Percentiles rank a stretch among this genome's conserved stretches.
Evolutionary conservation across 176 grass and related monocot genomes (phyloP).

Genomic region (Zoysia japonica): DNA sequence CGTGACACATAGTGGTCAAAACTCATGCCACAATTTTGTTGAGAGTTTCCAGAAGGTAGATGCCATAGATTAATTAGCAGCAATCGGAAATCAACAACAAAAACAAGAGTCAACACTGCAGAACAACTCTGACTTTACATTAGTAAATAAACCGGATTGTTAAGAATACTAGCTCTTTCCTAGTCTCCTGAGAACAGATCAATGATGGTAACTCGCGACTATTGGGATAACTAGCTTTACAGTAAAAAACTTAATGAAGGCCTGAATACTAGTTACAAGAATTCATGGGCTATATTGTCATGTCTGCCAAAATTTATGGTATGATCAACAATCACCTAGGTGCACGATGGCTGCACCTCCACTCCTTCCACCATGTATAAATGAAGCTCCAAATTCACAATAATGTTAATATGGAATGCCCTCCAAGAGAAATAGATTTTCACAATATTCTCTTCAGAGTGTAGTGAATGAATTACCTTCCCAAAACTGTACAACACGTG

Average conservation of each 20-base stretch:
- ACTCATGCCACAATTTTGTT: background rate
- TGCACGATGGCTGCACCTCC: conserved; percentile 25
- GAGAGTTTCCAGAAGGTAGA: background rate
- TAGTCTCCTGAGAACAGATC: background rate
- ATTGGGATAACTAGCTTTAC: background rate
- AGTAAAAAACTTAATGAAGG: conserved; percentile 3
- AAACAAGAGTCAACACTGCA: background rate
- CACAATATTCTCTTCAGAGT: conserved; percentile 25
- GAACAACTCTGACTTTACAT: background rate
- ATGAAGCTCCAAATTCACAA: conserved; percentile 23
- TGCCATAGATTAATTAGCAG: background rate
- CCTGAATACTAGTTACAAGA: conserved; percentile 30
- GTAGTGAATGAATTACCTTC: conserved; percentile 18
- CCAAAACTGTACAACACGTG: conserved; percentile 30
- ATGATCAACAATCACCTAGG: background rate
- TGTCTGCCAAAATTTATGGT: conserved; percentile 22
- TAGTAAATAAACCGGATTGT: background rate
- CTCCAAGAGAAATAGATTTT: conserved; percentile 9
- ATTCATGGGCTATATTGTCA: conserved; percentile 15
- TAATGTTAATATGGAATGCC: conserved; percentile 21
- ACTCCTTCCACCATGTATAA: conserved; percentile 8
- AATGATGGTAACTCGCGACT: background rate
- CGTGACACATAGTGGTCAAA: background rate
- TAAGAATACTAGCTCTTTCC: background rate
- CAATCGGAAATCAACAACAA: background rate